Base-by-base conservation (phyloP, 208 protist genomes). In the Porcisia deanei region DNA sequence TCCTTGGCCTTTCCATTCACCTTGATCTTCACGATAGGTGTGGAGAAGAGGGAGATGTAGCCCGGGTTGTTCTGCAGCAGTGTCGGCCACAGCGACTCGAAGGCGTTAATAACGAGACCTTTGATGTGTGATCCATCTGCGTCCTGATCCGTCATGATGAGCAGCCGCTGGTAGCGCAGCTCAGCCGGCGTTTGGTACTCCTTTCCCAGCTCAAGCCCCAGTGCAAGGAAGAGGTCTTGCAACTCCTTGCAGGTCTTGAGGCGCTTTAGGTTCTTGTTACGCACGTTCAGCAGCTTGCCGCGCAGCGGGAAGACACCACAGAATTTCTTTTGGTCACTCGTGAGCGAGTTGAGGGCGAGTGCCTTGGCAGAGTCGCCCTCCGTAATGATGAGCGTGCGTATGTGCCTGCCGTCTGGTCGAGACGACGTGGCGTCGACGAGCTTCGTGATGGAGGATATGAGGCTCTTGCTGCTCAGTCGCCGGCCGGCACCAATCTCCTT, bases 91-190 rank as follows among this genome's bases (percentile, higher is more conserved):
- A 99, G 98, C 45, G 94, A 92, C 87, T 99, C 98, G 53, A 99
- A 94, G 66, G 99, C 98, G 92, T 99, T 99, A 85, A 99, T 99
- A 45, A 99, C 84, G 22, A 99, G 91, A 66, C 99, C 99, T 82
- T 99, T 99, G 85, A 99, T 99, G 91, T 99, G 99, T 65, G 99
- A 99, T n/a, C 99, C 99, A 91, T 99, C 99, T 52, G 98, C 94
- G 94, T 99, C 99, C 91, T 98, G 96, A 96, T 99, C 99, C 2
- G 99, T 98, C 99, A 99, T 99, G 49, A 99, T 94, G 90, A 99
- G 99, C 59, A 99, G 69, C 49, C 95, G 91, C 59, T 99, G 99
- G 85, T 99, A 99, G 41, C 99, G 94, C 57, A 99, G 82, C 68
- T 89, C 87, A 49, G 86, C 85, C 16, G 87, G 76, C 60, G 88